Evolutionary conservation across 768 basidiomycete species (phyloP).

Genomic region (Gymnopilus junonius): DNA sequence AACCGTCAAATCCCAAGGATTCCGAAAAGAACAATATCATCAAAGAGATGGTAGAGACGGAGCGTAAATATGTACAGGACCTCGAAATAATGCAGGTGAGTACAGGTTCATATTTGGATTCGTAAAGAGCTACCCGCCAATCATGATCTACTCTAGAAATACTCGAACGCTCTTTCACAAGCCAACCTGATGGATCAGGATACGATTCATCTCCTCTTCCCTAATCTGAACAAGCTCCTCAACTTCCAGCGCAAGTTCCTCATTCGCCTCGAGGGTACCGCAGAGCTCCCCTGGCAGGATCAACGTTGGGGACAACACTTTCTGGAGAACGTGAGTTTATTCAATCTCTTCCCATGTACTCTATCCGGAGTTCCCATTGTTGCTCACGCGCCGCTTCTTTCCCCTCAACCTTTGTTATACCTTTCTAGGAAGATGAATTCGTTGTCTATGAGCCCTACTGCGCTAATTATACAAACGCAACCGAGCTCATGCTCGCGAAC

Average conservation of each 20-base stretch:
- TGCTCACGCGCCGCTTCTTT: conserved; percentile 34
- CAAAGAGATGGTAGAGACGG: conserved; percentile 91
- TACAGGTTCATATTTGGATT: conserved; percentile 15
- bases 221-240: conserved; percentile 90
- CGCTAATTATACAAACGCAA: conserved; percentile 89
- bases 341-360: conserved; percentile 36
- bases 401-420: conserved; percentile 32
- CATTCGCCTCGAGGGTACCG: conserved; percentile 85
- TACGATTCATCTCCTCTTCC: conserved; percentile 94
- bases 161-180: conserved; percentile 81
- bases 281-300: conserved; percentile 80
- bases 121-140: conserved; percentile 16
- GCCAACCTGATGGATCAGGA: conserved; percentile 90
- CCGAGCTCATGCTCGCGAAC: conserved; percentile 83
- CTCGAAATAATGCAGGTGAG: conserved; percentile 94
- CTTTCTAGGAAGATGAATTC: conserved; percentile 93
- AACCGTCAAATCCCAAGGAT: conserved; percentile 59
- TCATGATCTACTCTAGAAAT: conserved; percentile 62
- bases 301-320: conserved; percentile 91
- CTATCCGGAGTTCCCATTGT: conserved; percentile 48
- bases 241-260: conserved; percentile 97
- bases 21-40: conserved; percentile 77
- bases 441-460: conserved; percentile 97
- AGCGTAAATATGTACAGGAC: conserved; percentile 96
- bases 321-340: conserved; percentile 73